These are phyloP conservation scores for Trichoderma erinaceum DNA, from an alignment of 495 filamentous ascomycete species.

Conservation along the genomic window DNA sequence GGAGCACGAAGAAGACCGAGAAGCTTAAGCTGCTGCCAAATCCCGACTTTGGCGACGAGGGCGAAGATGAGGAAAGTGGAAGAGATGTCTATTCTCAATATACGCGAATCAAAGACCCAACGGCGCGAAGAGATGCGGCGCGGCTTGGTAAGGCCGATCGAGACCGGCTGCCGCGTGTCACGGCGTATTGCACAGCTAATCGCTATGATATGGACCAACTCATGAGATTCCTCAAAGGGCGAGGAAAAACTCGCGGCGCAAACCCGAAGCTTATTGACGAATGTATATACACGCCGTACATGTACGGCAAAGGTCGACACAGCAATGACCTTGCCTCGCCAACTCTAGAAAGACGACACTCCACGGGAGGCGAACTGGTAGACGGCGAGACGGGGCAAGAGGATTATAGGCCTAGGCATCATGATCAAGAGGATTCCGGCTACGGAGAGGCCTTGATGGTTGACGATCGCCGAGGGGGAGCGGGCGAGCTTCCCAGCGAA, in stretches of 20 bases:
- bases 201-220: conserved; percentile 82
- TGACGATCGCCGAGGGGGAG: not conserved
- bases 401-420: not conserved
- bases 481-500: conserved; percentile 16
- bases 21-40: conserved; percentile 93
- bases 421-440: conserved; percentile 14
- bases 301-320: conserved; percentile 49
- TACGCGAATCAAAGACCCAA: conserved; percentile 90
- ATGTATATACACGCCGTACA: conserved; percentile 91
- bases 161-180: conserved; percentile 79
- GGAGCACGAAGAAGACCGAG: conserved; percentile 90
- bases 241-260: conserved; percentile 64
- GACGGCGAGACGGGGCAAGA: conserved; percentile 21
- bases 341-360: conserved; percentile 51
- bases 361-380: conserved; percentile 29
- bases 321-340: conserved; percentile 43
- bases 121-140: conserved; percentile 86
- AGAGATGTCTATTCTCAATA: conserved; percentile 95
- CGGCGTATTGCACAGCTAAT: conserved; percentile 91
- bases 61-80: conserved; percentile 77
- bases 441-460: conserved; percentile 3
- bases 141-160: conserved; percentile 89
- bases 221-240: conserved; percentile 81
- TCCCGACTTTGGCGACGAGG: conserved; percentile 73
- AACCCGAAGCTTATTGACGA: conserved; percentile 91